phyloP scores from a whole-genome alignment of 225 moss, liverwort and hornwort genomes.

The Pleurozium schreberi region DNA sequence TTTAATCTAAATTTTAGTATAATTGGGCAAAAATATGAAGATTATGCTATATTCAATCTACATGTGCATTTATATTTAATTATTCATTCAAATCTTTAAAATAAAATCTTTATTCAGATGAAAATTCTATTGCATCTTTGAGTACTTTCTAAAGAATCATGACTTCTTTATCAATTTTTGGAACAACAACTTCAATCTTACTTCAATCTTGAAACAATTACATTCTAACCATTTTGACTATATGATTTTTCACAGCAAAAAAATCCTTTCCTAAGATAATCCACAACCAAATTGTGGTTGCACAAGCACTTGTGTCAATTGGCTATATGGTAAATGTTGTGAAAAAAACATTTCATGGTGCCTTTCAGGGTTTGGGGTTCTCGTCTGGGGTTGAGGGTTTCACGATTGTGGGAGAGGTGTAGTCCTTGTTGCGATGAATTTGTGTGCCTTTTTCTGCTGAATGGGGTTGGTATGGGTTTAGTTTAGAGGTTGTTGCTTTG shows the following conservation, averaged over 20 bases:
- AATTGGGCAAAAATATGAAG: not conserved
- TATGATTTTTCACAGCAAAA: no score
- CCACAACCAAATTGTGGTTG: no score
- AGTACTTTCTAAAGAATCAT: not conserved
- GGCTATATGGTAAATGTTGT: no score
- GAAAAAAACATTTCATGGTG: no score
- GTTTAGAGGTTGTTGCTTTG: not conserved
- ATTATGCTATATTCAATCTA: not conserved
- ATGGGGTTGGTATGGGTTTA: not conserved
- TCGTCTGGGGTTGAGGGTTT: not conserved
- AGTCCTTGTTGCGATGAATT: not conserved
- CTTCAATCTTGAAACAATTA: no score
- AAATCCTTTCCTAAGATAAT: no score
- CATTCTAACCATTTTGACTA: no score
- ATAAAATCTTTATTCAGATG: not conserved
- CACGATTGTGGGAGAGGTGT: not conserved
- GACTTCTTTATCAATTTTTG: no score
- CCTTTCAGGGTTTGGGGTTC: not conserved
- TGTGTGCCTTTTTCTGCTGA: not conserved
- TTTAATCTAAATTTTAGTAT: not conserved
- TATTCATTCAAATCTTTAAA: not conserved
- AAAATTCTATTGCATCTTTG: not conserved
- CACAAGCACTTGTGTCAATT: no score
- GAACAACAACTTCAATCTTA: no score
- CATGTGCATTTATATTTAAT: not conserved